Percentiles rank a stretch among this genome's conserved stretches.
Conservation (phyloP, 495 filamentous ascomycete species). For the Xylaria telfairii region DNA sequence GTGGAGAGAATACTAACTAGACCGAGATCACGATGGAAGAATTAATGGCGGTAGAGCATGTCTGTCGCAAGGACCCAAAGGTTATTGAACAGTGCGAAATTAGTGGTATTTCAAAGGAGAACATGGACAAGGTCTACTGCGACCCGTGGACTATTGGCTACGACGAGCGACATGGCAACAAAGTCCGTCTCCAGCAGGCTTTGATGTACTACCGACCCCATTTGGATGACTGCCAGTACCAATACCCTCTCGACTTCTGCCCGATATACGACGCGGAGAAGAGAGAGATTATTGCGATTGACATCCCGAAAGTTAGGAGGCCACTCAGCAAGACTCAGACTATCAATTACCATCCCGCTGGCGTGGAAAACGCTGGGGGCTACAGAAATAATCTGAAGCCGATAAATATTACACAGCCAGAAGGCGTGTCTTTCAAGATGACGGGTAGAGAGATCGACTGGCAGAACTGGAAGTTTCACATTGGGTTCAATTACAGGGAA, state of each 20-base stretch:
- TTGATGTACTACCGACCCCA: constrained; percentile 95
- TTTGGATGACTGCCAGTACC: constrained; percentile 87
- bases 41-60: constrained; percentile 82
- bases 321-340: constrained; percentile 75
- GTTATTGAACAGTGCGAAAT: constrained; percentile 93
- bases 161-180: constrained; percentile 86
- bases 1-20: not conserved
- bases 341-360: constrained; percentile 80
- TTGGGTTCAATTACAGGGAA: constrained; percentile 96
- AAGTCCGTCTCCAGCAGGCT: constrained; percentile 85
- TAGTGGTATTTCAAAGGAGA: constrained; percentile 81
- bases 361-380: constrained; percentile 76
- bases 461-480: constrained; percentile 95
- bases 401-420: constrained; percentile 94
- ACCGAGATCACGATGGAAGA: constrained; percentile 91
- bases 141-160: constrained; percentile 94
- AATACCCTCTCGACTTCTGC: constrained; percentile 91
- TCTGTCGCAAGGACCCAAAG: constrained; percentile 79
- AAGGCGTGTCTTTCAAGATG: constrained; percentile 90
- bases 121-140: constrained; percentile 94
- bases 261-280: constrained; percentile 89
- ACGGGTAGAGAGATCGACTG: constrained; percentile 80
- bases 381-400: constrained; percentile 85
- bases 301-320: constrained; percentile 80
- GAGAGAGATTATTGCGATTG: constrained; percentile 84